phyloP scores from a whole-genome alignment of 1,284 basidiomycete species.

The Apiotrichum veenhuisii region DNA sequence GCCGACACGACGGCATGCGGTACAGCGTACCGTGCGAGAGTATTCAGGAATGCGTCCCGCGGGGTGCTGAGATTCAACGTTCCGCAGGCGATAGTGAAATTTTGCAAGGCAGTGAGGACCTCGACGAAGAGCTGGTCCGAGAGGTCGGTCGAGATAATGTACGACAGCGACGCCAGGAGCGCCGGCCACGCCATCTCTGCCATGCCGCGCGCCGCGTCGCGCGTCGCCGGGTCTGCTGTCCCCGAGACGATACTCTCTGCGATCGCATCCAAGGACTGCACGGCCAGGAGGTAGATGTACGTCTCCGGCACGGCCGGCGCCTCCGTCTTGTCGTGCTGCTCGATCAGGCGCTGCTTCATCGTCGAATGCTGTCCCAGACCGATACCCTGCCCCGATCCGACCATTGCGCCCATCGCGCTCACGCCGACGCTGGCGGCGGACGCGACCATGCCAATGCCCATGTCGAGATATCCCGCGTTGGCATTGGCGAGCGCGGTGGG shows the following conservation, averaged over 20 bases:
- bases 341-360: slow-evolving; percentile 89
- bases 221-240: slow-evolving; percentile 41
- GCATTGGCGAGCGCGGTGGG: slow-evolving; percentile 22
- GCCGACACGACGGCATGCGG: slow-evolving; percentile 81
- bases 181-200: slow-evolving; percentile 84
- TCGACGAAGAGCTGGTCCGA: slow-evolving; percentile 66
- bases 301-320: slow-evolving; percentile 85
- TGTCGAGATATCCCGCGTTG: slow-evolving; percentile 54
- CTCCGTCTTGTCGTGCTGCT: slow-evolving; percentile 93
- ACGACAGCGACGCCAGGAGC: slow-evolving; percentile 80
- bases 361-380: slow-evolving; percentile 69
- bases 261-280: slow-evolving; percentile 82
- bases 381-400: slow-evolving; percentile 55
- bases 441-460: slow-evolving; percentile 76
- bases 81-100: slow-evolving; percentile 84
- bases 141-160: slow-evolving; percentile 80
- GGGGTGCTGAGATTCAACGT: slow-evolving; percentile 77
- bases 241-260: slow-evolving; percentile 80
- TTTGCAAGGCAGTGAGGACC: slow-evolving; percentile 70
- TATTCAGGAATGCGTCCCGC: slow-evolving; percentile 87
- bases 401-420: slow-evolving; percentile 67
- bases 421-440: slow-evolving; percentile 76
- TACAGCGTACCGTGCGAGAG: slow-evolving; percentile 80
- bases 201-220: slow-evolving; percentile 65
- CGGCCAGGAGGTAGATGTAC: slow-evolving; percentile 84